Conservation (phyloP, 2,329 filamentous ascomycete genomes). For the Penicillium psychrosexuale region DNA sequence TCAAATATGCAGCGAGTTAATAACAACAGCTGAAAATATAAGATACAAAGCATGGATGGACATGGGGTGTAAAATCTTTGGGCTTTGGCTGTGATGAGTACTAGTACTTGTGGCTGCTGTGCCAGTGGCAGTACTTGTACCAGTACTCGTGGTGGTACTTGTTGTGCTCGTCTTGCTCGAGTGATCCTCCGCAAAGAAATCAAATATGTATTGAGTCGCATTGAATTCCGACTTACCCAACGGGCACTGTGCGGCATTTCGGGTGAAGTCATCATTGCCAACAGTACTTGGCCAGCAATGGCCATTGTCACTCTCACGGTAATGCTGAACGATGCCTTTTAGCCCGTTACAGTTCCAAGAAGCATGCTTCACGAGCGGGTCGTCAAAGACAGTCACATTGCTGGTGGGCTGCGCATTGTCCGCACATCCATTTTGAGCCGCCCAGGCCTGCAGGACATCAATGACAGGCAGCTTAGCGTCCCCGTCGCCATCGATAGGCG, state of each 20-base stretch:
- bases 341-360: slow-evolving; percentile 18
- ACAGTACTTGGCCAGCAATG: slow-evolving; percentile 23
- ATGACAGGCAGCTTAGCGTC: slow-evolving; percentile 14
- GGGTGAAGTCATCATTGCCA: slow-evolving; percentile 13
- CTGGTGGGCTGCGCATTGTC: slow-evolving; percentile 10
- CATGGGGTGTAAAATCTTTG: background rate
- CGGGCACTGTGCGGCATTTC: slow-evolving; percentile 11
- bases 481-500: slow-evolving; percentile 18
- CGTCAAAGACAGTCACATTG: slow-evolving; percentile 18
- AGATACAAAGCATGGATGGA: background rate
- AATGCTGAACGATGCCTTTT: slow-evolving; percentile 20
- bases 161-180: background rate
- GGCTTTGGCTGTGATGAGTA: background rate
- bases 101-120: background rate
- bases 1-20: background rate
- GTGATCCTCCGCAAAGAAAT: slow-evolving; percentile 26
- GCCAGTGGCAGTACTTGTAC: background rate
- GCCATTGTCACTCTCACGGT: slow-evolving; percentile 18
- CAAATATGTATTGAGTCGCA: slow-evolving; percentile 20
- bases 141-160: background rate
- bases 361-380: slow-evolving; percentile 19
- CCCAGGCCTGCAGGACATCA: slow-evolving; percentile 19
- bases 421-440: slow-evolving; percentile 15
- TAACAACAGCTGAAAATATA: background rate
- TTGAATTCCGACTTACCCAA: slow-evolving; percentile 19